Conservation (phyloP, 495 filamentous ascomycete species). For the Darksidea phi region DNA sequence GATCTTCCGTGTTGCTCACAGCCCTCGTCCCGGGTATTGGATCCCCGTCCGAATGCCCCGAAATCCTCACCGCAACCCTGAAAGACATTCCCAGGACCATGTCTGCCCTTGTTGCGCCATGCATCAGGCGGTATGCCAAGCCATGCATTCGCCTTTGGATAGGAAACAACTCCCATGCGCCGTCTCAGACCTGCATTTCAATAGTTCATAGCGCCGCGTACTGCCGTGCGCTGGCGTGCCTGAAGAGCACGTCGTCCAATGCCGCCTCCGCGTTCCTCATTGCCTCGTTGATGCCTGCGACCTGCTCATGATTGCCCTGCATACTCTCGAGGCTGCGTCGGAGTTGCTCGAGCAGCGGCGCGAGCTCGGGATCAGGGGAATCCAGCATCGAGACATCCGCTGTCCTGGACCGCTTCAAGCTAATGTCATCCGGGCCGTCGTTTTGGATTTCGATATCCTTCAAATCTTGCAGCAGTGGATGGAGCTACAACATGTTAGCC, state of each 20-base stretch:
- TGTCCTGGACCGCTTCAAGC: constrained; percentile 11
- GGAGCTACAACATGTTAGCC: constrained; percentile 26
- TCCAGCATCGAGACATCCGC: constrained; percentile 22
- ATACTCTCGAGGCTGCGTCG: constrained; percentile 58
- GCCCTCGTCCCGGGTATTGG: constrained; percentile 18
- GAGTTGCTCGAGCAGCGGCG: constrained; percentile 48
- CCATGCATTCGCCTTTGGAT: constrained; percentile 17
- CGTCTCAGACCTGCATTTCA: constrained; percentile 23
- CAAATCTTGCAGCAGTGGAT: constrained; percentile 29
- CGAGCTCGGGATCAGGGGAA: constrained; percentile 40
- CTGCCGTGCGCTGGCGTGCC: constrained; percentile 31
- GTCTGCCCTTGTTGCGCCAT: neutral
- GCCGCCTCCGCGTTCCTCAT: constrained; percentile 52
- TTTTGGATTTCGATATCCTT: constrained; percentile 18
- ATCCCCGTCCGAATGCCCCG: constrained; percentile 6
- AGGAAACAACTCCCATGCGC: constrained; percentile 18
- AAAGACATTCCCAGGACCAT: constrained; percentile 9
- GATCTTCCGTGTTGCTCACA: constrained; percentile 11
- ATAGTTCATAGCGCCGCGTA: constrained; percentile 26
- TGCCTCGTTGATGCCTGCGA: constrained; percentile 53
- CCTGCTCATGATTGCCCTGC: constrained; percentile 54
- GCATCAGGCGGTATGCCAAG: constrained; percentile 12
- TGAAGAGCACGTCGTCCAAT: constrained; percentile 45
- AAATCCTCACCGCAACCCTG: constrained; percentile 16
- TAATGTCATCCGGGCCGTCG: constrained; percentile 37